Conservation (phyloP, 345 rosid genomes). For the Populus pruinosa region DNA sequence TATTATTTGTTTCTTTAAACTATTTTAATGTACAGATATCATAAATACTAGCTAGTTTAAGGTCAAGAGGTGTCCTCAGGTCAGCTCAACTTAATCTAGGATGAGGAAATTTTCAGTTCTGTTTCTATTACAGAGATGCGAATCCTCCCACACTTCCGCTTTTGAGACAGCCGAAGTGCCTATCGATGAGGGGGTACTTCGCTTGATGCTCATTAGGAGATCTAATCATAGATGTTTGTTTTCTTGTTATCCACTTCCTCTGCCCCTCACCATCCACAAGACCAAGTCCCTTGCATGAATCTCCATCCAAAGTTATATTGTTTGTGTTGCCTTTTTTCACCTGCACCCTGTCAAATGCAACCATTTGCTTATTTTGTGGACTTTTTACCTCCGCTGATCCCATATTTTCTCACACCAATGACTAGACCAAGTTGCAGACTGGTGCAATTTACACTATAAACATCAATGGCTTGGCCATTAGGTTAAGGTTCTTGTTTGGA, state of each 20-base stretch:
- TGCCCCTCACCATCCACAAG: slow-evolving; percentile 46
- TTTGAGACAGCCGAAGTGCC: slow-evolving; percentile 12
- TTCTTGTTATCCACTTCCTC: slow-evolving; percentile 41
- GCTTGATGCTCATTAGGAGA: slow-evolving; percentile 38
- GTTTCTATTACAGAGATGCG: background rate
- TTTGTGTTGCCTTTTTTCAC: slow-evolving; percentile 39
- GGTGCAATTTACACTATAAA: slow-evolving; percentile 35
- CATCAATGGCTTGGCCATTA: slow-evolving; percentile 28
- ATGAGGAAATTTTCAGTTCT: too few relatives aligned
- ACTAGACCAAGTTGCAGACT: slow-evolving; percentile 19
- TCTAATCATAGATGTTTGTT: slow-evolving; percentile 42
- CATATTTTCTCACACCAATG: slow-evolving; percentile 46
- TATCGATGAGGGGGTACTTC: slow-evolving; percentile 33
- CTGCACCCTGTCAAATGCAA: slow-evolving; percentile 50
- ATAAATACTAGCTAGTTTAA: too few relatives aligned
- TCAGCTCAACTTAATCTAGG: too few relatives aligned
- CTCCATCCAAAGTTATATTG: slow-evolving; percentile 35
- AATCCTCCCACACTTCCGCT: slow-evolving; percentile 1
- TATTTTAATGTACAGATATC: background rate
- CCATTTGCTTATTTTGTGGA: slow-evolving; percentile 41
- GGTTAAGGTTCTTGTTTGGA: background rate
- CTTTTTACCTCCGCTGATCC: slow-evolving; percentile 29
- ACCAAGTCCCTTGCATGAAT: slow-evolving; percentile 49
- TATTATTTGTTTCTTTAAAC: background rate
- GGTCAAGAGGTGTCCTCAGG: too few relatives aligned